Percentiles rank a stretch among this genome's conserved stretches.
These are phyloP conservation scores for Talaromyces wortmannii DNA, from an alignment of 495 filamentous ascomycete species.

Conservation along the genomic window DNA sequence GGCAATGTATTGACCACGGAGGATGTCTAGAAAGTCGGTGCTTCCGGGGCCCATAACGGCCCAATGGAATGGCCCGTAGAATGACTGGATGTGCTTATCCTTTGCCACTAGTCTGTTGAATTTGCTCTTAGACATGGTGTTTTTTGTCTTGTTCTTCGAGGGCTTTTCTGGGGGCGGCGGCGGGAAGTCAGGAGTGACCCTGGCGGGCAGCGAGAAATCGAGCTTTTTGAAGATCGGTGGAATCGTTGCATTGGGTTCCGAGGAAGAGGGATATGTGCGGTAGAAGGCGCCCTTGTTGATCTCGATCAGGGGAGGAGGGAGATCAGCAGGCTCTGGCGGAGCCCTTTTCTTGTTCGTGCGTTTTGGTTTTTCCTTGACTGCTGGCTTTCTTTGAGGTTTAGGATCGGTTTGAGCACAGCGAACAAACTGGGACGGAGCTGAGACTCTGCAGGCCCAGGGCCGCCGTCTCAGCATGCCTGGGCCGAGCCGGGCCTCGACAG, in stretches of 20 bases:
- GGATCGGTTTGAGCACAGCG: neutral
- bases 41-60: conserved; percentile 68
- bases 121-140: no score
- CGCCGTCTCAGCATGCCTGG: neutral
- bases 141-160: no score
- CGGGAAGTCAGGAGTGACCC: no score
- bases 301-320: conserved; percentile 3
- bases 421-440: neutral
- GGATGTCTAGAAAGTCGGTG: conserved; percentile 68
- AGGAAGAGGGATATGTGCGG: conserved; percentile 59
- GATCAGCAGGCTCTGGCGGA: neutral
- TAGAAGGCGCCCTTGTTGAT: conserved; percentile 68
- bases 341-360: neutral
- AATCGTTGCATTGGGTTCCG: conserved; percentile 20
- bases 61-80: conserved; percentile 43
- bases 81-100: no score
- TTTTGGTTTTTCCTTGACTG: neutral
- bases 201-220: conserved; percentile 46
- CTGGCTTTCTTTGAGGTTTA: neutral
- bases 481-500: no score
- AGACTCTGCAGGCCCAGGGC: neutral
- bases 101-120: no score
- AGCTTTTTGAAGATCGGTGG: conserved; percentile 63
- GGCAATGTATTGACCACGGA: conserved; percentile 67
- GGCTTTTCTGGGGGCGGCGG: no score